Percentiles rank a stretch among this genome's conserved stretches.
Conservation (phyloP, 1,284 basidiomycete genomes). For the Lentinula novae-zelandiae region DNA sequence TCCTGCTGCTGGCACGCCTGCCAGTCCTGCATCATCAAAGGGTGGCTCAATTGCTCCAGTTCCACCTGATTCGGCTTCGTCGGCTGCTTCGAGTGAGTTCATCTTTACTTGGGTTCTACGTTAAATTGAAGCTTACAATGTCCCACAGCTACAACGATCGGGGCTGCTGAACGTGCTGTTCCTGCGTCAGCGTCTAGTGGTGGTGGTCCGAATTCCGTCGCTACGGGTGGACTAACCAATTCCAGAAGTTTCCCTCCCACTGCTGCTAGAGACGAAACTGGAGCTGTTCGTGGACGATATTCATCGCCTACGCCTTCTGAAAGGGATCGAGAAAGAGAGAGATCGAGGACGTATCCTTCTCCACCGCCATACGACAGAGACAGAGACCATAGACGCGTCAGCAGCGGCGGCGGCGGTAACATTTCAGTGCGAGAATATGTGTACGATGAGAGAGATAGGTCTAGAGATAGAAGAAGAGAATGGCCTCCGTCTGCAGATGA, state of each 20-base stretch:
- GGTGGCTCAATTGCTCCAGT: background rate
- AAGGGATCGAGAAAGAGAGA: conserved; percentile 23
- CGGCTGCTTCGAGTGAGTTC: conserved; percentile 19
- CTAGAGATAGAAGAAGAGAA: conserved; percentile 30
- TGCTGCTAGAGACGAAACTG: background rate
- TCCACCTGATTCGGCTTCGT: conserved; percentile 13
- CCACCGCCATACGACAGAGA: conserved; percentile 16
- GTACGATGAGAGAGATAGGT: background rate
- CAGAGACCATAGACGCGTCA: background rate
- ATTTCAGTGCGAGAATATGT: background rate
- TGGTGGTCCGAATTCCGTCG: conserved; percentile 14
- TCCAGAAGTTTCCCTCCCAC: background rate
- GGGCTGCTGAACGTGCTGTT: conserved; percentile 2
- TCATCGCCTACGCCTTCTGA: conserved; percentile 1
- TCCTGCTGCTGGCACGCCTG: background rate
- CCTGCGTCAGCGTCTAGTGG: conserved; percentile 1
- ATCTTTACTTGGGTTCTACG: conserved; percentile 11
- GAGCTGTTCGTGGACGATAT: background rate
- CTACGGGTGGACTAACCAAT: conserved; percentile 17
- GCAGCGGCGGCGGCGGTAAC: background rate
- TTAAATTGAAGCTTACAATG: background rate
- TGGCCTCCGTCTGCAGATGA: conserved; percentile 31
- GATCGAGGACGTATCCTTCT: conserved; percentile 25
- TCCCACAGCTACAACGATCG: conserved; percentile 3
- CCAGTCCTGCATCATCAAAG: background rate